Evolutionary conservation across 2,329 filamentous ascomycete genomes (phyloP), one percentile per base, ranked within the genome.

Genomic region (Fusarium clavum): DNA sequence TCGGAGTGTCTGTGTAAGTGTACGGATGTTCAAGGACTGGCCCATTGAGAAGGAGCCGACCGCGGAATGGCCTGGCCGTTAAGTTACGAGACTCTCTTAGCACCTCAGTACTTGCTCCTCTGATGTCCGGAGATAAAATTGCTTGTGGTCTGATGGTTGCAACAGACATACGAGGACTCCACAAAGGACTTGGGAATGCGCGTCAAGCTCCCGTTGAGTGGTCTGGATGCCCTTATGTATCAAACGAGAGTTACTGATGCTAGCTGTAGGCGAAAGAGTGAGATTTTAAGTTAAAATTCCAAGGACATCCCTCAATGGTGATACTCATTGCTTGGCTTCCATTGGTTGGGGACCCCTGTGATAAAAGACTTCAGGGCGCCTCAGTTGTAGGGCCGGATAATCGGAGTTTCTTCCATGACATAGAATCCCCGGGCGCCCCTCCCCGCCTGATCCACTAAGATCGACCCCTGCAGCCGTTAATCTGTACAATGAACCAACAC

Each of bases 401-500:
- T 25, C 11, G 22, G 41, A 29, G 29, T 22, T 47, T 45, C 22
- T 55, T 27, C 45, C 12, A 29, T 43, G 24, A 25, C 24, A 25
- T 25, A 25, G 24, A 25, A 25, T 25, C 24, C 24, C 24, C 24
- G 24, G 24, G 24, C 24, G 24, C 24, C 24, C 24, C 24, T 25
- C 55, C 53, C 48, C 30, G 30, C 22, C 22, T 40, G 25, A 41
- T 22, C 32, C 48, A 22, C 43, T 22, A 25, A 25, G 43, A 45
- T 45, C 22, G 20, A 20, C 45, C 55, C 55, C 41, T 57, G 55
- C 45, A 57, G 55, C 27, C 38, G 34, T 38, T 47, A 18, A 52
- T 52, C 55, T 43, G 34, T 10, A 46, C 10, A 22, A 46, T 46
- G 52, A 55, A 55, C 55, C 55, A 51, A 57, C 55, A 51, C 25